Conservation (phyloP, 257 asterid genomes). For the Scutellaria minor region DNA sequence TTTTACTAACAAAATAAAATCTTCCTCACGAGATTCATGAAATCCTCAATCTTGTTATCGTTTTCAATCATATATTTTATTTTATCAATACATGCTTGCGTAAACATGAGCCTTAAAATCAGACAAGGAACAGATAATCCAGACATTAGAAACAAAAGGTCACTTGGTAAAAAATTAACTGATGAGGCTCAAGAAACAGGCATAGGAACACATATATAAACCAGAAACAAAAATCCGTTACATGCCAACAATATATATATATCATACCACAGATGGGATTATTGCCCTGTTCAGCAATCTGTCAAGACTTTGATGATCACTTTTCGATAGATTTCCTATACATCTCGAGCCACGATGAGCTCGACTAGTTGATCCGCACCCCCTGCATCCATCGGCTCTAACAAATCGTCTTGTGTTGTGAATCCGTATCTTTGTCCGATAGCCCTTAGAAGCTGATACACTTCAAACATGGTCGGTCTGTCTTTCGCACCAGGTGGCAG, state of each 20-base stretch:
- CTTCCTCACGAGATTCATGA: too few species aligned
- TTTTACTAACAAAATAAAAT: too few species aligned
- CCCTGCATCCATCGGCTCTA: conserved; percentile 54
- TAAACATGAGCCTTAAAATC: too few species aligned
- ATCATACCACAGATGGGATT: conserved; percentile 18
- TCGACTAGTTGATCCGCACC: conserved; percentile 57
- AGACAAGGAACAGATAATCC: too few species aligned
- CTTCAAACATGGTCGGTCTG: conserved; percentile 91
- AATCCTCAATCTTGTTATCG: too few species aligned
- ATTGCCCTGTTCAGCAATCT: conserved; percentile 8
- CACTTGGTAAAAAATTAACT: not conserved
- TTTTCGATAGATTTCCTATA: conserved; percentile 27
- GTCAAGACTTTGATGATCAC: not conserved
- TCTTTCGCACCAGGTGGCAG: conserved; percentile 61
- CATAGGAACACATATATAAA: not conserved
- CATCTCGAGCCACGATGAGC: conserved; percentile 83
- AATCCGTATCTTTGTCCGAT: conserved; percentile 68
- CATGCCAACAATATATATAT: conserved; percentile 32
- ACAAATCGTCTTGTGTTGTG: conserved; percentile 65
- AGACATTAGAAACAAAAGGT: not conserved
- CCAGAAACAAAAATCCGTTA: conserved; percentile 13
- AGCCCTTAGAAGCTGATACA: conserved; percentile 78
- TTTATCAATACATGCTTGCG: not conserved
- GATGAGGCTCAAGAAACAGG: not conserved
- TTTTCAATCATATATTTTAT: too few species aligned